A percentile compares a stretch with the other conserved stretches of the same genome.
phyloP scores from a whole-genome alignment of 257 asterid genomes.

The Salvia miltiorrhiza region DNA sequence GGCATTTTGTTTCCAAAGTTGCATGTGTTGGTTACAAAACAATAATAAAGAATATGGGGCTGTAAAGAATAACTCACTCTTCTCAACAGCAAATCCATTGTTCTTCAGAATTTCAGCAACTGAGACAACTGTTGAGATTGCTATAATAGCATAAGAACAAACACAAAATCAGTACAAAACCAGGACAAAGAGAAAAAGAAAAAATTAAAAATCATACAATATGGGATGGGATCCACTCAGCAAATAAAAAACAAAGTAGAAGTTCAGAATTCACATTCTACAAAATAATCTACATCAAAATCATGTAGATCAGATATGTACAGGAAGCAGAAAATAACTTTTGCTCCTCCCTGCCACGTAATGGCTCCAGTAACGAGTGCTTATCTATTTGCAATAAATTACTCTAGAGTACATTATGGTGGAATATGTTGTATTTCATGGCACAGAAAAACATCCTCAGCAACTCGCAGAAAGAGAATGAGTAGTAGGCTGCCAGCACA shows the following conservation, averaged over 20 bases:
- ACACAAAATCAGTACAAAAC: conserved; percentile 5
- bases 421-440: not conserved
- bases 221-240: not conserved
- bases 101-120: conserved; percentile 86
- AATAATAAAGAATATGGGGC: not conserved
- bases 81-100: conserved; percentile 84
- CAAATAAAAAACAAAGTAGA: not conserved
- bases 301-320: not conserved
- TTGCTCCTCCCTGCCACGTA: not conserved
- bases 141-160: conserved; percentile 39
- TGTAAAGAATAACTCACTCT: conserved; percentile 54
- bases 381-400: not conserved
- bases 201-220: not conserved
- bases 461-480: not conserved
- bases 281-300: not conserved
- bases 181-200: not conserved
- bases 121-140: conserved; percentile 81
- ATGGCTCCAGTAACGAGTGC: not conserved
- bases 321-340: not conserved
- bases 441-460: not conserved
- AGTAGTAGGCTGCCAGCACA: not conserved
- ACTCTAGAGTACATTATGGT: no score
- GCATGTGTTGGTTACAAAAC: not conserved
- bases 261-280: not conserved
- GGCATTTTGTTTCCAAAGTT: not conserved